These are phyloP conservation scores for Venturia asperata DNA, from an alignment of 2,329 filamentous ascomycete genomes.

Conservation along the genomic window DNA sequence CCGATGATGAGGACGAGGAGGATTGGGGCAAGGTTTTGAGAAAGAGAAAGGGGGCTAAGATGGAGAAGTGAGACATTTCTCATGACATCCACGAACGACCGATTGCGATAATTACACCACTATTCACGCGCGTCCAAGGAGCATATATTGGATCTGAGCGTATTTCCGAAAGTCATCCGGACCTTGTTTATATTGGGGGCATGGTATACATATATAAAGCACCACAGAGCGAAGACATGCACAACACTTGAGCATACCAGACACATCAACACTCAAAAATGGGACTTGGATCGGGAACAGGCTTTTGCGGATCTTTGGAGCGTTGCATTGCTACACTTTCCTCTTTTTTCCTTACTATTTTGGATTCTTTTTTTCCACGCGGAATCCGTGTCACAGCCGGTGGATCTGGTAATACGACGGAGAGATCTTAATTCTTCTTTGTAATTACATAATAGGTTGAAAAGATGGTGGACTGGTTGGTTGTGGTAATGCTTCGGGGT, in stretches of 20 bases:
- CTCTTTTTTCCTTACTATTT: background rate
- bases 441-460: background rate
- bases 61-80: background rate
- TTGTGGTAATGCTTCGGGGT: background rate
- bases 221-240: background rate
- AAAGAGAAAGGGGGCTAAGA: slow-evolving; percentile 12
- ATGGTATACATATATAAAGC: slow-evolving; percentile 1
- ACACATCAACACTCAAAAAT: background rate
- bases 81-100: background rate
- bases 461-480: background rate
- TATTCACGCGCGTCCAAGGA: background rate
- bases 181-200: slow-evolving; percentile 11
- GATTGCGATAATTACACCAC: background rate
- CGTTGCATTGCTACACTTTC: background rate
- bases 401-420: background rate
- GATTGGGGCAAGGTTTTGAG: slow-evolving; percentile 11
- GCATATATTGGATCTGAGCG: background rate
- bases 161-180: background rate
- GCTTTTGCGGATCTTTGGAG: background rate
- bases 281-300: background rate
- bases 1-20: slow-evolving; percentile 18
- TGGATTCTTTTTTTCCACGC: background rate
- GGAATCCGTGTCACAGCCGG: background rate
- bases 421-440: background rate
- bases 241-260: background rate